Conservation (phyloP, 129 eudicot genomes). For the Lactuca saligna region DNA sequence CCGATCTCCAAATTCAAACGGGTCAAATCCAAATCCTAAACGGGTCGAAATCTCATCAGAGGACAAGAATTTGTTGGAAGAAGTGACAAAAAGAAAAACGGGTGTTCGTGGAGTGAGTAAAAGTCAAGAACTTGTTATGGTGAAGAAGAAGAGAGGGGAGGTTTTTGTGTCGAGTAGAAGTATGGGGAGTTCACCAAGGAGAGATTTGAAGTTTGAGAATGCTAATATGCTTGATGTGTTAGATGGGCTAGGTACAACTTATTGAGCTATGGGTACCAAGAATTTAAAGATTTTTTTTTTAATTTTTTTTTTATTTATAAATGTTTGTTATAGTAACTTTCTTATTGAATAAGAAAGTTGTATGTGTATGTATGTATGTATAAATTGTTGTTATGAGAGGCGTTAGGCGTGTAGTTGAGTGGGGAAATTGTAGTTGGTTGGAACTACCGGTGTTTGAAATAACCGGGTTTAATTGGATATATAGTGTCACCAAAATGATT, state of each 20-base stretch:
- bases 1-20: slow-evolving; percentile 49
- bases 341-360: slow-evolving; percentile 7
- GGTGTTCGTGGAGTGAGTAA: slow-evolving; percentile 68
- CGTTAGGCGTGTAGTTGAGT: slow-evolving; percentile 13
- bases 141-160: slow-evolving; percentile 31
- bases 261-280: slow-evolving; percentile 23
- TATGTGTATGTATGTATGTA: slow-evolving; percentile 26
- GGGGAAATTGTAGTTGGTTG: not conserved
- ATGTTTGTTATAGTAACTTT: slow-evolving; percentile 1
- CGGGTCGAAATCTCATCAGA: slow-evolving; percentile 48
- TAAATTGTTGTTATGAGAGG: slow-evolving; percentile 10
- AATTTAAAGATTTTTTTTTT: slow-evolving; percentile 9
- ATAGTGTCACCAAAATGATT: too few relatives aligned
- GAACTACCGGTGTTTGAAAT: not conserved
- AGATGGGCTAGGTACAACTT: slow-evolving; percentile 62
- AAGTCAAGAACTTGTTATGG: slow-evolving; percentile 73
- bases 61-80: slow-evolving; percentile 60
- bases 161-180: slow-evolving; percentile 71
- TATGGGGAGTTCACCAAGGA: slow-evolving; percentile 71
- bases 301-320: slow-evolving; percentile 19
- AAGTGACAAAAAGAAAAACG: slow-evolving; percentile 46
- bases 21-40: slow-evolving; percentile 1
- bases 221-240: slow-evolving; percentile 61
- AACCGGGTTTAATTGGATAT: too few relatives aligned
- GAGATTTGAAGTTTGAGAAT: slow-evolving; percentile 39